Evolutionary conservation across 1,139 yeast species (phyloP).

Genomic region (Candida sojae): DNA sequence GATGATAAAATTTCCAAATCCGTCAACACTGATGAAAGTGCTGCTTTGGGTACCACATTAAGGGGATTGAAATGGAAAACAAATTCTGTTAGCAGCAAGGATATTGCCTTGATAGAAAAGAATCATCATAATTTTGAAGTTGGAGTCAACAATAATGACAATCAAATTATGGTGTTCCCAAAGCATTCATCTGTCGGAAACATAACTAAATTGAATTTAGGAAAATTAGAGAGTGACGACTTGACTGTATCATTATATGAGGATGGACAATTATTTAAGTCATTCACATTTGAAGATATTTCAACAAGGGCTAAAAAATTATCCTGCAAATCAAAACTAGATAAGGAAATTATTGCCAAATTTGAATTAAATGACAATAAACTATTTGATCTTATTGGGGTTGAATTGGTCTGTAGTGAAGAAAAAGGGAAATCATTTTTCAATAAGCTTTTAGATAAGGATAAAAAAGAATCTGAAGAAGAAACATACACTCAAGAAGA

Average conservation of each 20-base stretch:
- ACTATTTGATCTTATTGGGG: conserved; percentile 43
- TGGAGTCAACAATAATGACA: conserved; percentile 32
- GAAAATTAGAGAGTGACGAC: conserved; percentile 22
- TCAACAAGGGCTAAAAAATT: conserved; percentile 43
- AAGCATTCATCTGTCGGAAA: conserved; percentile 39
- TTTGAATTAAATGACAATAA: conserved; percentile 53
- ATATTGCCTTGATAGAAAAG: conserved; percentile 62
- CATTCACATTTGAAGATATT: conserved; percentile 32
- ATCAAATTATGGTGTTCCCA: conserved; percentile 37
- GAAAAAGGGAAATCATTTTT: conserved; percentile 15
- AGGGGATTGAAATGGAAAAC: conserved; percentile 64
- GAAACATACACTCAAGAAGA: conserved; percentile 4
- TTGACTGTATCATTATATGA: conserved; percentile 53
- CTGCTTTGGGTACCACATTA: conserved; percentile 84
- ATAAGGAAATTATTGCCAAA: conserved; percentile 38
- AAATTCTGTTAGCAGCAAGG: conserved; percentile 58
- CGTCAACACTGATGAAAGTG: conserved; percentile 95
- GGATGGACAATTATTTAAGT: conserved; percentile 49
- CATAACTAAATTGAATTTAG: conserved; percentile 31
- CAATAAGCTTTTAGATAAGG: conserved; percentile 11
- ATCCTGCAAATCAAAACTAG: conserved; percentile 39
- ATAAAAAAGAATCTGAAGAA: conserved; percentile 12
- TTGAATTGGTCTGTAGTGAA: conserved; percentile 43
- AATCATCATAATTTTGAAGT: conserved; percentile 40
- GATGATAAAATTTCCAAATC: conserved; percentile 73